These are phyloP conservation scores for Colletotrichum cuscutae DNA, from an alignment of 2,329 filamentous ascomycete species.

Conservation along the genomic window DNA sequence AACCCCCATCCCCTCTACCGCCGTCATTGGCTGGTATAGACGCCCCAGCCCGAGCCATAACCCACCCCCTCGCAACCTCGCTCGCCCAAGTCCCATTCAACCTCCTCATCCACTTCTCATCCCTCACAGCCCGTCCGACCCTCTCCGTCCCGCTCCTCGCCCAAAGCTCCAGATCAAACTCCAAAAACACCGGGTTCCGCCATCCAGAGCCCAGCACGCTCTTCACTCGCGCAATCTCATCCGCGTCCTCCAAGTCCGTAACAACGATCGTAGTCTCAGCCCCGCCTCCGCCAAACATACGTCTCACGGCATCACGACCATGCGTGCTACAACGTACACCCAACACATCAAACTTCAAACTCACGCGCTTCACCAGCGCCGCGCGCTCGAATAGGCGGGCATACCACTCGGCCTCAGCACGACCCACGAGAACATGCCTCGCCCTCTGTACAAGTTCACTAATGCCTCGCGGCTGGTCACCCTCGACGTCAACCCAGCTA, in stretches of 20 bases:
- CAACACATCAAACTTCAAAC: conserved; percentile 17
- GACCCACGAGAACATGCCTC: conserved; percentile 5
- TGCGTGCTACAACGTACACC: conserved; percentile 9
- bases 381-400: conserved; percentile 1
- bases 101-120: conserved; percentile 19
- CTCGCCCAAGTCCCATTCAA: conserved; percentile 20
- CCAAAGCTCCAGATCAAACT: conserved; percentile 28
- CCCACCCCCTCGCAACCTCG: conserved; percentile 25
- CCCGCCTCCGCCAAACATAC: background rate
- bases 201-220: background rate
- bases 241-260: conserved; percentile 19
- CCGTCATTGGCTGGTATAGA: background rate
- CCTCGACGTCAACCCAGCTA: conserved; percentile 16
- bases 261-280: conserved; percentile 1
- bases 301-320: background rate
- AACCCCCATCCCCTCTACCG: too few species aligned
- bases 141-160: background rate
- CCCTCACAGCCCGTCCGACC: background rate
- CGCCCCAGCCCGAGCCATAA: background rate
- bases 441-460: background rate
- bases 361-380: background rate
- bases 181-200: conserved; percentile 25
- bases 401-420: conserved; percentile 29
- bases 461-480: background rate
- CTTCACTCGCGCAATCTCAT: conserved; percentile 16